Percentiles rank a stretch among this genome's conserved stretches.
phyloP scores from a whole-genome alignment of 305 asterid species.

The Solanum aculeatissimum region DNA sequence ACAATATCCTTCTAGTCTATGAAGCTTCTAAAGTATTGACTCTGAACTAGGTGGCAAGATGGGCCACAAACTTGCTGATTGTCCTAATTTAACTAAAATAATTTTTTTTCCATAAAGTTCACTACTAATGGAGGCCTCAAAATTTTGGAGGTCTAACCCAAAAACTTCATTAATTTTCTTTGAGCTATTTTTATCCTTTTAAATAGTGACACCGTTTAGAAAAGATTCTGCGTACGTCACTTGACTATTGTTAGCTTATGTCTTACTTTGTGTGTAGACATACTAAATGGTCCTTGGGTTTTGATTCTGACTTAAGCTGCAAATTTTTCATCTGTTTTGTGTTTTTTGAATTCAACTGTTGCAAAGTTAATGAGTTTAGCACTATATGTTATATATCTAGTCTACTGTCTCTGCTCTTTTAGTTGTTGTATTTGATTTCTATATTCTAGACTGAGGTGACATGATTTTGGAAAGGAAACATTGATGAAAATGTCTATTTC shows the following conservation, averaged over 20 bases:
- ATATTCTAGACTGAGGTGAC: background rate
- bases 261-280: slow-evolving; percentile 48
- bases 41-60: too few relatives aligned
- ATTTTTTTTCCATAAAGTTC: too few relatives aligned
- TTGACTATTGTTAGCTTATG: slow-evolving; percentile 41
- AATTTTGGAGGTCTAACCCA: too few relatives aligned
- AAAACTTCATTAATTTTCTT: too few relatives aligned
- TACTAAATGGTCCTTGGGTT: slow-evolving; percentile 69
- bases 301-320: slow-evolving; percentile 23
- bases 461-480: background rate
- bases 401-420: background rate
- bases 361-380: background rate
- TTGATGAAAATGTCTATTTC: background rate
- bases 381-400: background rate
- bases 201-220: too few relatives aligned
- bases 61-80: too few relatives aligned
- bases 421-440: background rate
- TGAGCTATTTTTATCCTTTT: too few relatives aligned
- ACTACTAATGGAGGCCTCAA: too few relatives aligned
- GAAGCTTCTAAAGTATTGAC: too few relatives aligned
- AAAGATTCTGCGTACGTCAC: too few relatives aligned
- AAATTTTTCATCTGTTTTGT: background rate
- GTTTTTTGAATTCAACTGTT: background rate
- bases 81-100: too few relatives aligned
- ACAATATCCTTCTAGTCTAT: too few relatives aligned